Evolutionary conservation across 1,284 basidiomycete species (phyloP).

Genomic region (Malassezia yamatoensis): DNA sequence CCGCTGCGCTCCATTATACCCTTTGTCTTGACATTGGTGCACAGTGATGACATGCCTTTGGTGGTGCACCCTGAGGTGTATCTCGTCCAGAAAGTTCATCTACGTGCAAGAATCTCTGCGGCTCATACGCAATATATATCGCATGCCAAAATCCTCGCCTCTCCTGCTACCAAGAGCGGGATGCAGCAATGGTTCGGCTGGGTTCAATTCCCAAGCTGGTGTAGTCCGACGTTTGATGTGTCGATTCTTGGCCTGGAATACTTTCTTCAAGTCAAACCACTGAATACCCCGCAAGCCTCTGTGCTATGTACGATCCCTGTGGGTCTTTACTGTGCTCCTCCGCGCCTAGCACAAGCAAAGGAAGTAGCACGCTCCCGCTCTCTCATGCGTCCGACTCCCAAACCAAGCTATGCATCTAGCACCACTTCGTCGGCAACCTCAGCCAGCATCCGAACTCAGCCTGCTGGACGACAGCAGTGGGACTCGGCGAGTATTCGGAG

Average conservation of each 20-base stretch:
- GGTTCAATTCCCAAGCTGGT: conserved; percentile 19
- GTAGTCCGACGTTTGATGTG: conserved; percentile 27
- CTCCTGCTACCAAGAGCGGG: conserved; percentile 8
- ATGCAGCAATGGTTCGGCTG: conserved; percentile 18
- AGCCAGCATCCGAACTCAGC: background rate
- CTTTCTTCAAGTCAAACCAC: conserved; percentile 26
- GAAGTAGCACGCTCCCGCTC: background rate
- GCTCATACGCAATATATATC: conserved; percentile 8
- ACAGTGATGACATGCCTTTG: conserved; percentile 10
- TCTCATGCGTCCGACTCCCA: background rate
- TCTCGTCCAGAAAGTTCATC: conserved; percentile 12
- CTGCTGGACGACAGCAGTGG: background rate
- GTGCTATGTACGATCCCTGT: conserved; percentile 5
- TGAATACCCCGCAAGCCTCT: background rate
- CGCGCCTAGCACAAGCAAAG: conserved; percentile 8
- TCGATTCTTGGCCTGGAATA: conserved; percentile 28
- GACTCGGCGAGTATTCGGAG: background rate
- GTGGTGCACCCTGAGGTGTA: conserved; percentile 15
- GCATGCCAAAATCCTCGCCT: conserved; percentile 4
- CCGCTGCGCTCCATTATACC: conserved; percentile 27
- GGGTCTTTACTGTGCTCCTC: conserved; percentile 14
- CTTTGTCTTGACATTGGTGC: conserved; percentile 20
- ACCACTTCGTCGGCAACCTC: background rate
- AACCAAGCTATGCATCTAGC: background rate
- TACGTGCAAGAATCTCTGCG: conserved; percentile 2